Evolutionary conservation across 768 basidiomycete species (phyloP).

Genomic region (Cyclocybe aegerita): DNA sequence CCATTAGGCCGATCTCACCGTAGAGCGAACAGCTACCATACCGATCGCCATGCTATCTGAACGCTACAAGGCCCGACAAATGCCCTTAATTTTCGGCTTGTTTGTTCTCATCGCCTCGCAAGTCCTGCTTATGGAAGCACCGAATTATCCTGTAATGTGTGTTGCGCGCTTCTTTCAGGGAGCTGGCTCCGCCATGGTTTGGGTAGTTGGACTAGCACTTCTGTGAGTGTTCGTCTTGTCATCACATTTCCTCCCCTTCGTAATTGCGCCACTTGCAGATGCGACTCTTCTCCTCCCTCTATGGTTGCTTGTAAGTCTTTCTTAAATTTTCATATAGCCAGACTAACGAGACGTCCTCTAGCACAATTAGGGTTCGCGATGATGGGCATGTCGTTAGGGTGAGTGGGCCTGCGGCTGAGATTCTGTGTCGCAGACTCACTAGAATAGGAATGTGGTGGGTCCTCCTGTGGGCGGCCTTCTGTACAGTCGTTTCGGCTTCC

Average conservation of each 20-base stretch:
- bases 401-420: slow-evolving; percentile 2
- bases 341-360: slow-evolving; percentile 7
- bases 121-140: slow-evolving; percentile 65
- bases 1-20: neutral
- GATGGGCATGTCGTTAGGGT: slow-evolving; percentile 58
- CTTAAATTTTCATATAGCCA: neutral
- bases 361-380: slow-evolving; percentile 65
- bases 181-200: slow-evolving; percentile 57
- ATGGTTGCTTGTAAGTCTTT: slow-evolving; percentile 45
- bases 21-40: slow-evolving; percentile 43
- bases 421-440: neutral
- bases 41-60: slow-evolving; percentile 60
- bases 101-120: slow-evolving; percentile 51
- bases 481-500: slow-evolving; percentile 55
- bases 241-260: neutral
- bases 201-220: slow-evolving; percentile 62
- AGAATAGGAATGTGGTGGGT: slow-evolving; percentile 48
- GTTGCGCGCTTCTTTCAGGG: slow-evolving; percentile 61
- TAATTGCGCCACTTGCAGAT: slow-evolving; percentile 33
- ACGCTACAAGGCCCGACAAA: slow-evolving; percentile 41
- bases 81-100: slow-evolving; percentile 51
- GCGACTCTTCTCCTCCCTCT: slow-evolving; percentile 51
- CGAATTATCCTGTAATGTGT: slow-evolving; percentile 54
- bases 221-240: slow-evolving; percentile 35
- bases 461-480: slow-evolving; percentile 58